Evolutionary conservation across 495 filamentous ascomycete genomes (phyloP).

Genomic region (Cercophora newfieldiana): DNA sequence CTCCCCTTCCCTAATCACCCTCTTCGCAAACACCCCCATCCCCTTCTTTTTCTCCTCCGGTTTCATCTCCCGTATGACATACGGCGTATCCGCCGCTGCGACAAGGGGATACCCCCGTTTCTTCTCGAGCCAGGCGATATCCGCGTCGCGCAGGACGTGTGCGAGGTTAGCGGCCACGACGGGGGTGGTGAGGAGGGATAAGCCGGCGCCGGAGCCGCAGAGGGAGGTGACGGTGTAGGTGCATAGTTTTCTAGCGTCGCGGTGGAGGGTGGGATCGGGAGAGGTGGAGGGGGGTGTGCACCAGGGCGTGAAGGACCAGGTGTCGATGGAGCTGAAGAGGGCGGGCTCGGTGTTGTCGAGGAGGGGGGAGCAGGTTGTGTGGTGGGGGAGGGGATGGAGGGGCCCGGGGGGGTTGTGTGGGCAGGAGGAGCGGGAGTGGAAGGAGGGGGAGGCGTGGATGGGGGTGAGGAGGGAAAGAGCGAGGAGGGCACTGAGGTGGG

Average conservation of each 20-base stretch:
- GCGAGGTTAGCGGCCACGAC: neutral
- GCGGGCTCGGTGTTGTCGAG: neutral
- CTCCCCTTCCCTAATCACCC: neutral
- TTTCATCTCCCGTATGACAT: neutral
- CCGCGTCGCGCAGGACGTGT: neutral
- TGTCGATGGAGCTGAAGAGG: neutral
- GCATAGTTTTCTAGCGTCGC: neutral
- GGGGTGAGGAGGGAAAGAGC: neutral
- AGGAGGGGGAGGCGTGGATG: neutral
- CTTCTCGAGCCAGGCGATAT: constrained; percentile 1
- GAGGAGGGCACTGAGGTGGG: neutral
- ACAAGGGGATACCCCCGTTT: neutral
- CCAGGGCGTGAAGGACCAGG: neutral
- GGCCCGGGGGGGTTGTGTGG: neutral
- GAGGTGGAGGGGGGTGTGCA: neutral
- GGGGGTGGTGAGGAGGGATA: neutral
- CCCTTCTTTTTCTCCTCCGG: neutral
- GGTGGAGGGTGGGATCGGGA: neutral
- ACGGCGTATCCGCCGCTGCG: neutral
- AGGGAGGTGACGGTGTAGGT: constrained; percentile 3
- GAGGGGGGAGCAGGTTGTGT: constrained; percentile 2
- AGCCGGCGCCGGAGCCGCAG: neutral
- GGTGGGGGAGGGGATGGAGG: neutral
- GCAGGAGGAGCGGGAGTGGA: neutral
- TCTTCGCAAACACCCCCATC: neutral